Base-by-base conservation (phyloP, 768 basidiomycete genomes). In the Tulasnella sp. region DNA sequence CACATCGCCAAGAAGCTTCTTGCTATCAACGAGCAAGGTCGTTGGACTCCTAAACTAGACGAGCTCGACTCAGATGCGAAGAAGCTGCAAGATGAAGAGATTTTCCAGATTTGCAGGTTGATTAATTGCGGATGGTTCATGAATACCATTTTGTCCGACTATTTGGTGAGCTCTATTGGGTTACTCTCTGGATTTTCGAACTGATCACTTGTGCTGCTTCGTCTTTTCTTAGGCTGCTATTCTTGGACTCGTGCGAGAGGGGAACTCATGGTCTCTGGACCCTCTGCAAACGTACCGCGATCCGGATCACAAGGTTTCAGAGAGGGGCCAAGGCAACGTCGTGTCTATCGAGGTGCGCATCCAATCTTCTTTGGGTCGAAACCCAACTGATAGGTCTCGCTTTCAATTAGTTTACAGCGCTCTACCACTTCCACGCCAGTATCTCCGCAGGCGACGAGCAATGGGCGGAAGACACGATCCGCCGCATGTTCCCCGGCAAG, bases 21-120 rank as follows among this genome's bases (percentile, higher is more conserved):
- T 68, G 89, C 91, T 77, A 88, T 94, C 75, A 94, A 94, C 76
- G 92, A 94, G 77, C 84, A 89, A 63, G 86, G 85, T 9, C 86
- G 79, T 0, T 94, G 84, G 77, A 76, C 47, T 29, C 52, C 76
- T 2, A 83, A 91, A 75, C 90, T 90, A 26, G 34, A 69, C 22
- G 7, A 36, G 42, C 26, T 59, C 32, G 40, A 59, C 37, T 5
- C 29, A 19, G 35, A 6, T 9, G 35, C 64, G 71, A 72, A 44
- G 64, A 41, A 63, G 34, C 16, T 19, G 19, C 71, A 72, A 39
- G 71, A 72, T n/a, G 62, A 72, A 19, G 71, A 72, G 16, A 36
- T 72, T 12, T 72, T 72, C 71, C 71, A 72, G 32, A 72, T 62
- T 74, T 86, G 90, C 0, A 86, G 90, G 3, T 81, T 93, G 12